Evolutionary conservation across 2,329 filamentous ascomycete species (phyloP).

Genomic region (Tolypocladium cylindrosporum): DNA sequence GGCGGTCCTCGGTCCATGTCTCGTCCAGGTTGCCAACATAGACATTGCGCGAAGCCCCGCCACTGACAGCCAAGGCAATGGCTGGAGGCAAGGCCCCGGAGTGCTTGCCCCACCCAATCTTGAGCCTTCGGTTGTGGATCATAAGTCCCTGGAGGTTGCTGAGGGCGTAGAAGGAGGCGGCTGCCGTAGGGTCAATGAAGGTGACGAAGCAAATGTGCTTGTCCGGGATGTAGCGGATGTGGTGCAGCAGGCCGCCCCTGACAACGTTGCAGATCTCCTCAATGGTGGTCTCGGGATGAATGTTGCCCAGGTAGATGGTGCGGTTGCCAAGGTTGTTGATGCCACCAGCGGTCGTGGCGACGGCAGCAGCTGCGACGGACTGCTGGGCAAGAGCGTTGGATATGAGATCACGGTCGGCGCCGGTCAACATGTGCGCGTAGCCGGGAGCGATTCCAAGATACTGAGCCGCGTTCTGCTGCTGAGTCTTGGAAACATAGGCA

Average conservation of each 20-base stretch:
- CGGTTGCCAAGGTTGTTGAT: constrained; percentile 96
- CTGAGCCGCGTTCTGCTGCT: constrained; percentile 97
- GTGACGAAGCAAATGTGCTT: constrained; percentile 99
- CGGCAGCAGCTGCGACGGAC: constrained; percentile 90
- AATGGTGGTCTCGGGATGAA: constrained; percentile 96
- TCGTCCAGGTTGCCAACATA: constrained; percentile 98
- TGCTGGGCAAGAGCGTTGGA: constrained; percentile 94
- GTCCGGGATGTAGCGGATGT: constrained; percentile 98
- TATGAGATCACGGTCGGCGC: constrained; percentile 91
- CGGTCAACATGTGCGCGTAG: constrained; percentile 92
- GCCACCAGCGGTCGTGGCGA: constrained; percentile 90
- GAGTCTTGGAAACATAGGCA: constrained; percentile 97
- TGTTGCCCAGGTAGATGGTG: constrained; percentile 96
- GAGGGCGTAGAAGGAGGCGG: constrained; percentile 93
- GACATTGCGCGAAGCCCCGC: constrained; percentile 94
- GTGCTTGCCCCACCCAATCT: constrained; percentile 99
- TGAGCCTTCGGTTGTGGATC: constrained; percentile 96
- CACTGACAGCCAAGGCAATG: constrained; percentile 90
- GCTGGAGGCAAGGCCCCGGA: constrained; percentile 92
- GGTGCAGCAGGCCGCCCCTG: constrained; percentile 85
- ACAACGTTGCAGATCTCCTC: constrained; percentile 99
- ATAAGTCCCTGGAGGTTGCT: constrained; percentile 97
- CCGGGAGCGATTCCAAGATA: constrained; percentile 95
- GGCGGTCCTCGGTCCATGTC: constrained; percentile 90
- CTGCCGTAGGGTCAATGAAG: constrained; percentile 96